Evolutionary conservation across 2,329 filamentous ascomycete genomes (phyloP), one percentile per base, ranked within the genome.

Genomic region (Rutstroemia sp.): DNA sequence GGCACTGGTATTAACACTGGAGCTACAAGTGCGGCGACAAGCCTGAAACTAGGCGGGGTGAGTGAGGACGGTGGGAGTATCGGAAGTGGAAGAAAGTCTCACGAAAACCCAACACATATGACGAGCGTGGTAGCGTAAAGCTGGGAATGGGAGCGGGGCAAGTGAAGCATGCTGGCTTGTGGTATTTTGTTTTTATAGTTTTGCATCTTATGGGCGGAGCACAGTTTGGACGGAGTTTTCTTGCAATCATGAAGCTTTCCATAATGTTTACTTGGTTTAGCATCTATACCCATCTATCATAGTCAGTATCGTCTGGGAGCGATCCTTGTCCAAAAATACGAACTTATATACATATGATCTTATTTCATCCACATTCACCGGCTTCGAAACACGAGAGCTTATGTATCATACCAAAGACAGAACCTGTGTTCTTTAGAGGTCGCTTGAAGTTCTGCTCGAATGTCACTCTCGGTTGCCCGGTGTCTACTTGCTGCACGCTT

Each of bases 1-100:
- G 81, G 80, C 4, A 80, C 74, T 0, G 79, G 80, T 0, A 53
- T 74, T 44, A 80, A 73, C 59, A 19, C 38, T 3, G 23, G 52
- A 3, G 30, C 44, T 21, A 38, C 44, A 9, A 51, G 52, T 14
- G 30, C 30, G 30, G 9, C 30, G 30, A 19, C 54, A 25, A 57
- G 49, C 23, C 14, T 47, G 37, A 61, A 45, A 38, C 21, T 55
- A 1, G 38, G 37, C 9, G 50, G 47, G 2, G n/a, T 58, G 47
- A 51, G 46, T 41, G 53, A 51, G 17, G 51, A 58, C 27, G 57
- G 47, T 16, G 45, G 51, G 4, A 55, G 56, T 46, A 14, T 55
- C 12, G 23, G 23, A 9, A 55, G 51, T 14, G 34, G 17, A 25
- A 38, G 21, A 46, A 25, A 10, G 34, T 37, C 19, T 17, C 12